phyloP scores from a whole-genome alignment of 148 eudicot genomes.

The Simmondsia chinensis region DNA sequence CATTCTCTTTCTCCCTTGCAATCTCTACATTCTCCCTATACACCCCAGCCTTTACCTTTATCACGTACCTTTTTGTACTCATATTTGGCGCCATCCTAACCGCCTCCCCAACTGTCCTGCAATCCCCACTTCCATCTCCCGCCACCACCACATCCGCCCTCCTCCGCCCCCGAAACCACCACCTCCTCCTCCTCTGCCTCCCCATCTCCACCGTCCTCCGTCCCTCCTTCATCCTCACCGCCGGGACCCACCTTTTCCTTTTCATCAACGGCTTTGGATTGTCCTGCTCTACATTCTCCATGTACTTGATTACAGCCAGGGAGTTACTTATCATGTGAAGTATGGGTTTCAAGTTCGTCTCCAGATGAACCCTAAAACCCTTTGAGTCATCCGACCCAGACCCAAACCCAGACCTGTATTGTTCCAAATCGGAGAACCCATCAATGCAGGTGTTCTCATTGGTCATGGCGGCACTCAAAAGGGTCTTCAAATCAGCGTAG shows the following conservation, averaged over 20 bases:
- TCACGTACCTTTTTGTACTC: constrained; percentile 31
- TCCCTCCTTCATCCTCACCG: constrained; percentile 1
- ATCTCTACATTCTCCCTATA: constrained; percentile 47
- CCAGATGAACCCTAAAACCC: constrained; percentile 22
- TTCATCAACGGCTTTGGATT: background rate
- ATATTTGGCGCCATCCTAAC: constrained; percentile 41
- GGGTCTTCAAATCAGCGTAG: constrained; percentile 42
- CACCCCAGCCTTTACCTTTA: constrained; percentile 39
- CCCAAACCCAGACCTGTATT: too few relatives aligned
- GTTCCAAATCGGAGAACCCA: constrained; percentile 45
- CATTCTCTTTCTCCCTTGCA: constrained; percentile 43
- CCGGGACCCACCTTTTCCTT: background rate
- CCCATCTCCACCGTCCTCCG: constrained; percentile 26
- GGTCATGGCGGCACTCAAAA: constrained; percentile 71
- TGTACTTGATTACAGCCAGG: constrained; percentile 41
- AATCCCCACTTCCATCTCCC: constrained; percentile 39
- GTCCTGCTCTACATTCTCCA: constrained; percentile 17
- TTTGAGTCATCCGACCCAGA: constrained; percentile 2
- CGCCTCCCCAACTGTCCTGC: constrained; percentile 30
- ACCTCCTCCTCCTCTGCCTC: constrained; percentile 16
- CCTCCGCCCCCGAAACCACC: background rate
- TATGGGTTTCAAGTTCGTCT: constrained; percentile 38
- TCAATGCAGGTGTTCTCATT: constrained; percentile 63
- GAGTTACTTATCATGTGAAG: constrained; percentile 52
- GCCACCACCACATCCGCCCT: constrained; percentile 33